Conservation (phyloP, 2,329 filamentous ascomycete genomes). For the Diatrype stigma region DNA sequence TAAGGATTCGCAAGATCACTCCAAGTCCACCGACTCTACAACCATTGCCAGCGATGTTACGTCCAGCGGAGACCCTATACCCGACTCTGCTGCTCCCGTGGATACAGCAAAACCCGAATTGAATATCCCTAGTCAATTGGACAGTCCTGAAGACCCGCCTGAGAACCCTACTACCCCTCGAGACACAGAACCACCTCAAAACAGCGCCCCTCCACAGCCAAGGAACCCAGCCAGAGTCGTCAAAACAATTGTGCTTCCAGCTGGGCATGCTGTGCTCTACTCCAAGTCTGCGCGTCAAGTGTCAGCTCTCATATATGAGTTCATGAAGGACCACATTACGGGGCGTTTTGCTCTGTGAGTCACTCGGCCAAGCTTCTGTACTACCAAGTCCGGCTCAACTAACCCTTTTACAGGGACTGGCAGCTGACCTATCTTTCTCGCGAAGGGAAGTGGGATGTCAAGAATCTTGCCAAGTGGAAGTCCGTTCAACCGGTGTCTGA, state of each 20-base stretch:
- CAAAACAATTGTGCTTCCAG: constrained; percentile 66
- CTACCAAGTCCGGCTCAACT: no score
- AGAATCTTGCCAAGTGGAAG: constrained; percentile 91
- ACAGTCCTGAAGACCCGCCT: constrained; percentile 20
- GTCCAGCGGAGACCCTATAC: constrained; percentile 20
- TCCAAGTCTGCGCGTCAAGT: constrained; percentile 71
- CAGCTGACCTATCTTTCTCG: constrained; percentile 84
- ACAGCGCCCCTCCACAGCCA: constrained; percentile 44
- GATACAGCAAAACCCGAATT: constrained; percentile 29
- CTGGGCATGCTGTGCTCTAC: constrained; percentile 82
- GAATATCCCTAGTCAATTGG: constrained; percentile 25
- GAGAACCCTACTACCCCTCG: constrained; percentile 43
- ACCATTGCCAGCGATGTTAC: neutral
- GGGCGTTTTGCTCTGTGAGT: constrained; percentile 63
- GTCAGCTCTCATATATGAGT: constrained; percentile 77
- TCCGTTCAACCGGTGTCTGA: constrained; percentile 72
- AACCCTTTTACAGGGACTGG: constrained; percentile 56
- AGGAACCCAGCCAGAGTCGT: constrained; percentile 51
- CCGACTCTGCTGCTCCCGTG: constrained; percentile 46
- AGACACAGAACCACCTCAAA: constrained; percentile 39
- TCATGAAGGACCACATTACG: constrained; percentile 71
- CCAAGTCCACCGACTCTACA: constrained; percentile 2
- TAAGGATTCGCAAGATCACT: constrained; percentile 1
- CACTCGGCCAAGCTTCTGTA: neutral
- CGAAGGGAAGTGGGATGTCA: constrained; percentile 96